Conservation (phyloP, 148 eudicot species). For the Arbutus unedo region DNA sequence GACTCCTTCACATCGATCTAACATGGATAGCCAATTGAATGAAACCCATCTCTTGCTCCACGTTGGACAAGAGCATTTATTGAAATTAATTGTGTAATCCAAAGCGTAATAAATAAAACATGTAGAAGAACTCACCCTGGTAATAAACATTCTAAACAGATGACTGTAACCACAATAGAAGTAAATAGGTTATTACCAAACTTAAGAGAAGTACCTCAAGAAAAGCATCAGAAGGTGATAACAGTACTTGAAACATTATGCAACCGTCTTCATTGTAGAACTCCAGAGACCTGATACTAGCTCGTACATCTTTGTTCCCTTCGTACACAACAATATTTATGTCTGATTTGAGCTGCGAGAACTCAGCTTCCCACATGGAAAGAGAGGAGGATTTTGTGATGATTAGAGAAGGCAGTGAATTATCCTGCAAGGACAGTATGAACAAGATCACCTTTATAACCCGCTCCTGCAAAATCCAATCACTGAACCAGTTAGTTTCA, state of each 20-base stretch:
- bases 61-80: neutral
- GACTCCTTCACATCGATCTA: neutral
- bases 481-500: conserved; percentile 8
- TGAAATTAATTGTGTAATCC: neutral
- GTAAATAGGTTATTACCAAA: neutral
- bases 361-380: conserved; percentile 53
- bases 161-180: neutral
- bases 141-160: neutral
- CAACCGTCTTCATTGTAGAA: conserved; percentile 39
- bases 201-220: conserved; percentile 38
- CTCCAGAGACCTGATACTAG: conserved; percentile 43
- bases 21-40: neutral
- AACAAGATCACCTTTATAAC: conserved; percentile 35
- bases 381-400: conserved; percentile 31
- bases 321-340: conserved; percentile 44
- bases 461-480: conserved; percentile 46
- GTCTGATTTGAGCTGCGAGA: conserved; percentile 31
- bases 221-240: conserved; percentile 40
- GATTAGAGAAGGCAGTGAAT: conserved; percentile 43
- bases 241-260: conserved; percentile 51
- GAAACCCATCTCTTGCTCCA: neutral
- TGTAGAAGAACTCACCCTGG: neutral
- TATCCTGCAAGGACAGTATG: conserved; percentile 33
- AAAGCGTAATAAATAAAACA: neutral
- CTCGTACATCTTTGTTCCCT: conserved; percentile 48